Conservation (phyloP, 805 yeast species). For the Saccharomycopsis sp. region DNA sequence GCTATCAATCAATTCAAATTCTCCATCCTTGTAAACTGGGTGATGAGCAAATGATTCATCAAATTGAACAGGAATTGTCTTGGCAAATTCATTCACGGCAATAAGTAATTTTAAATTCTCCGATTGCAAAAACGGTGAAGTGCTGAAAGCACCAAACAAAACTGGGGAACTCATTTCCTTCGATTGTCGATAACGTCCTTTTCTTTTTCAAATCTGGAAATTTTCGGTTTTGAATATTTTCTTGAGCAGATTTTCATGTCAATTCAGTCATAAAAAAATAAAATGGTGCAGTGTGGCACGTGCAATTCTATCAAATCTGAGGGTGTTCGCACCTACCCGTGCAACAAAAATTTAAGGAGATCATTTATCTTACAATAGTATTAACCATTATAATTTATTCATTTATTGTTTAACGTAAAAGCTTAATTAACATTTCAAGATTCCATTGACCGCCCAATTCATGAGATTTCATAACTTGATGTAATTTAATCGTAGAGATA, state of each 20-base stretch:
- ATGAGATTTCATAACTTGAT: not conserved
- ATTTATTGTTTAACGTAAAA: not conserved
- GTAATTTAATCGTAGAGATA: conserved; percentile 21
- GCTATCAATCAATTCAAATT: conserved; percentile 45
- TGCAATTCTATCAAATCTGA: too few species aligned
- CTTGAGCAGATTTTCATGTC: not conserved
- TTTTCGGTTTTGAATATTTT: not conserved
- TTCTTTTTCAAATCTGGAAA: not conserved
- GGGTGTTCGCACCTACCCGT: too few species aligned
- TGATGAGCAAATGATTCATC: conserved; percentile 16
- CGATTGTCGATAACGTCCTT: not conserved
- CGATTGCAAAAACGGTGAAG: conserved; percentile 1
- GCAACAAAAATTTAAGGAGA: too few species aligned
- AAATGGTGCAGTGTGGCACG: too few species aligned
- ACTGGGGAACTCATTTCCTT: not conserved
- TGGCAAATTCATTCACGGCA: conserved; percentile 13
- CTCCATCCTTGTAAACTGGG: conserved; percentile 3
- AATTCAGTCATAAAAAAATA: not conserved
- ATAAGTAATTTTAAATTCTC: conserved; percentile 19
- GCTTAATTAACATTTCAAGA: not conserved
- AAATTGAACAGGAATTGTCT: conserved; percentile 15
- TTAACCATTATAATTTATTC: too few species aligned
- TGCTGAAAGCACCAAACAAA: conserved; percentile 4
- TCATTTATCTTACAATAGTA: too few species aligned
- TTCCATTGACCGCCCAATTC: not conserved